phyloP scores from a whole-genome alignment of 352 stramenopile genomes.

The Phytophthora kernoviae region DNA sequence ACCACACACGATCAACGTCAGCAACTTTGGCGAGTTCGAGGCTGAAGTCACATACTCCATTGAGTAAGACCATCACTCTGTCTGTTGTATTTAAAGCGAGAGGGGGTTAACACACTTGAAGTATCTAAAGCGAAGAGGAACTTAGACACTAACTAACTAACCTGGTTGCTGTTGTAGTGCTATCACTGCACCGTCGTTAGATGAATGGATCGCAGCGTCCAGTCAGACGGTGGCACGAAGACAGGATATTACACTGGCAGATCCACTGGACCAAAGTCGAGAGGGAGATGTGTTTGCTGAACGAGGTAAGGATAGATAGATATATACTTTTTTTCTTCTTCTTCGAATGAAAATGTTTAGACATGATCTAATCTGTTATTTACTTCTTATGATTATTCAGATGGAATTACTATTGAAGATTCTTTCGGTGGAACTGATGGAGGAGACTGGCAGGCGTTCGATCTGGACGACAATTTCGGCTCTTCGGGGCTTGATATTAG shows the following conservation, averaged over 20 bases:
- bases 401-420: constrained; percentile 71
- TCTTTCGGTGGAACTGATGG: constrained; percentile 58
- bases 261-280: constrained; percentile 55
- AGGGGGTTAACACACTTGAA: background rate
- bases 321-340: background rate
- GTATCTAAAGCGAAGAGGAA: background rate
- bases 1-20: constrained; percentile 81
- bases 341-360: background rate
- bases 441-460: constrained; percentile 84
- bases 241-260: constrained; percentile 86
- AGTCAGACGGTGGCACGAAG: constrained; percentile 78
- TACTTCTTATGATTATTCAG: constrained; percentile 28
- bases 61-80: constrained; percentile 45
- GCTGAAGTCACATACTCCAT: constrained; percentile 85
- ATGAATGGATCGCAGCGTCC: constrained; percentile 82
- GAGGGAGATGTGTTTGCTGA: constrained; percentile 60
- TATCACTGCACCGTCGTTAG: constrained; percentile 64
- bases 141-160: too few relatives aligned
- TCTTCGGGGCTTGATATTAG: constrained; percentile 63
- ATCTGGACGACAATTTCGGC: constrained; percentile 73
- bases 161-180: too few relatives aligned
- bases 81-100: too few relatives aligned
- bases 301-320: constrained; percentile 55
- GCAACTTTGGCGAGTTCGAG: constrained; percentile 87
- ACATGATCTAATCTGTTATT: constrained; percentile 7